Conservation (phyloP, 495 filamentous ascomycete species). For the Hyaloscypha finlandica region DNA sequence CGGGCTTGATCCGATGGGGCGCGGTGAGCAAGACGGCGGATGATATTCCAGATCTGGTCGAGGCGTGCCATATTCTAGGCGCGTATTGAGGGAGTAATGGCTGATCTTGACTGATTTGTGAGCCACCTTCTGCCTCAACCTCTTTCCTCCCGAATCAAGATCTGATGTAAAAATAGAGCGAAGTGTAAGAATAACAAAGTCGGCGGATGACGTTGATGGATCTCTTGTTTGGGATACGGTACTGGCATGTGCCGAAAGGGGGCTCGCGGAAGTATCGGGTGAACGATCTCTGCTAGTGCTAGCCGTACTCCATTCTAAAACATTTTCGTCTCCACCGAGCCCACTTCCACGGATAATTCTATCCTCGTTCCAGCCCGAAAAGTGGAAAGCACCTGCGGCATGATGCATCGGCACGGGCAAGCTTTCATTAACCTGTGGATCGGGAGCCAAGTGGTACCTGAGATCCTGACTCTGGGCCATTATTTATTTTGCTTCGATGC, state of each 20-base stretch:
- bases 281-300: not conserved
- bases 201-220: not conserved
- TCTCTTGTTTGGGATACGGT: not conserved
- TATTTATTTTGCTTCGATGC: not conserved
- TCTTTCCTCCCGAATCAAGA: not conserved
- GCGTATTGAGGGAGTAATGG: not conserved
- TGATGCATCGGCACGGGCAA: not conserved
- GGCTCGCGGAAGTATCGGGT: not conserved
- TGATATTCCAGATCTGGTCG: conserved; percentile 34
- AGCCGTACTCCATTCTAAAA: conserved; percentile 1
- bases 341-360: not conserved
- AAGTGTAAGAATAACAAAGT: not conserved
- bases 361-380: conserved; percentile 1
- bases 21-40: conserved; percentile 45
- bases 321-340: conserved; percentile 1
- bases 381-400: conserved; percentile 13
- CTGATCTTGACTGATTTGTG: not conserved
- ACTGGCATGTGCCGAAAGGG: not conserved
- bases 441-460: not conserved
- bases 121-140: not conserved
- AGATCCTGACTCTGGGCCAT: not conserved
- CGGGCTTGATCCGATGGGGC: conserved; percentile 50
- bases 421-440: not conserved
- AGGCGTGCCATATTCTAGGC: conserved; percentile 16
- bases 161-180: not conserved